phyloP scores from a whole-genome alignment of 1,284 basidiomycete species.

The Limonomyces culmigenus region DNA sequence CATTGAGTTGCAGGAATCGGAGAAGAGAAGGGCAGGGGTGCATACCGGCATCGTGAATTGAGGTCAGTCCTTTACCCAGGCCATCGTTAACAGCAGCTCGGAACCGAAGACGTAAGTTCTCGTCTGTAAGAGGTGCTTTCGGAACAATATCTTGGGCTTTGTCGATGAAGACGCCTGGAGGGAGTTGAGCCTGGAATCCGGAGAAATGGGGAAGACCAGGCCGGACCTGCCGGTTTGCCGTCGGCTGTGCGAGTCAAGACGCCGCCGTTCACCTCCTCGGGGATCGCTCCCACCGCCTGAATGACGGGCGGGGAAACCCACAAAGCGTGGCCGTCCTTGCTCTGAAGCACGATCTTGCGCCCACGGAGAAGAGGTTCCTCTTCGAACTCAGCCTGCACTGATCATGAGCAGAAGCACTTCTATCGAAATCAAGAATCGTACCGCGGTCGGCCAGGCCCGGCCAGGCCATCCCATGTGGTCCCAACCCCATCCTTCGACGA shows the following conservation, averaged over 20 bases:
- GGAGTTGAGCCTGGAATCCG: constrained; percentile 4
- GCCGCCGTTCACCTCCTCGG: constrained; percentile 60
- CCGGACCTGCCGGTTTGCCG: constrained; percentile 63
- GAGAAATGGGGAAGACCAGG: constrained; percentile 5
- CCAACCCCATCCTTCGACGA: constrained; percentile 80
- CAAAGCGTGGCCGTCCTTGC: constrained; percentile 80
- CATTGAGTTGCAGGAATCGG: too few relatives aligned
- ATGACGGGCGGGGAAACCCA: constrained; percentile 67
- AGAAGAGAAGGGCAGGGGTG: too few relatives aligned
- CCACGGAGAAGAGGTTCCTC: constrained; percentile 47
- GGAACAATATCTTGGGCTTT: constrained; percentile 53
- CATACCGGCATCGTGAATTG: constrained; percentile 77
- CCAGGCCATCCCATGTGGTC: constrained; percentile 71
- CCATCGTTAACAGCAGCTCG: constrained; percentile 49
- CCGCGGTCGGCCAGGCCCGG: constrained; percentile 59
- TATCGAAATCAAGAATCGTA: constrained; percentile 17
- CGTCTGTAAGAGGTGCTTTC: constrained; percentile 47
- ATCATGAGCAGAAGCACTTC: background rate
- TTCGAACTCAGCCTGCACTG: constrained; percentile 51
- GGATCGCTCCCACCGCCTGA: constrained; percentile 39
- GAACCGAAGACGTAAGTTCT: constrained; percentile 47
- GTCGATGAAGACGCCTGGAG: constrained; percentile 49
- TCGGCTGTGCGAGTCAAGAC: constrained; percentile 52
- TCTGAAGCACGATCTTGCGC: constrained; percentile 57
- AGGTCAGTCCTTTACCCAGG: constrained; percentile 54